Conservation (phyloP, 2,329 filamentous ascomycete genomes). For the Trichophyton simii region DNA sequence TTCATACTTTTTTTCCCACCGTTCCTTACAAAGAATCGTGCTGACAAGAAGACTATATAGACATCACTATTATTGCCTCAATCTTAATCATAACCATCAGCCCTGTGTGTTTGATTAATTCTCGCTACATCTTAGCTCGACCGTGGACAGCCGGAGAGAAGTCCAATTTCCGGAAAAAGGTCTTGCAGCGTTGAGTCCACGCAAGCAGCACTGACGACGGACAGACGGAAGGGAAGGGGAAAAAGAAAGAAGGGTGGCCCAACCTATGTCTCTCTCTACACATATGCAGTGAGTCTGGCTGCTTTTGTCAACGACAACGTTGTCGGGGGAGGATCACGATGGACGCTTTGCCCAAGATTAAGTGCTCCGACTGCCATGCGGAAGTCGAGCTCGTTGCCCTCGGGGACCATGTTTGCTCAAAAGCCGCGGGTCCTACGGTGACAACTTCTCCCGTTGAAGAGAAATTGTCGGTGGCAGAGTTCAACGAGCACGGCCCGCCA, state of each 20-base stretch:
- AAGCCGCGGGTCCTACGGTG: neutral
- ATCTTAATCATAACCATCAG: neutral
- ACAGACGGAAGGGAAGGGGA: neutral
- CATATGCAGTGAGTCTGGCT: neutral
- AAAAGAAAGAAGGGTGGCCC: neutral
- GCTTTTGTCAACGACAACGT: neutral
- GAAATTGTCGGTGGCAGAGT: neutral
- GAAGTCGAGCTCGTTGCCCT: constrained; percentile 75
- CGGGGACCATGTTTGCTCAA: constrained; percentile 66
- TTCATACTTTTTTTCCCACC: neutral
- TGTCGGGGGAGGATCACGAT: neutral
- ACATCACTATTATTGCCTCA: neutral
- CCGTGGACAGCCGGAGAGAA: neutral
- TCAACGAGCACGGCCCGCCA: constrained; percentile 4
- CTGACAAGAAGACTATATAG: neutral
- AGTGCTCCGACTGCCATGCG: constrained; percentile 67
- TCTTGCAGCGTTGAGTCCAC: neutral
- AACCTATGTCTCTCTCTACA: neutral
- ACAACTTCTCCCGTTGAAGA: neutral
- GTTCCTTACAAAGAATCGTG: neutral
- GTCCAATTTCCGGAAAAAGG: neutral
- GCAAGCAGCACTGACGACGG: neutral
- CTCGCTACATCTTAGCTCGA: neutral
- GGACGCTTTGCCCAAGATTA: constrained; percentile 66
- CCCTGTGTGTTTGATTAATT: neutral